Base-by-base conservation (phyloP, 2,329 filamentous ascomycete genomes). In the Calonectria pseudoreteaudii region DNA sequence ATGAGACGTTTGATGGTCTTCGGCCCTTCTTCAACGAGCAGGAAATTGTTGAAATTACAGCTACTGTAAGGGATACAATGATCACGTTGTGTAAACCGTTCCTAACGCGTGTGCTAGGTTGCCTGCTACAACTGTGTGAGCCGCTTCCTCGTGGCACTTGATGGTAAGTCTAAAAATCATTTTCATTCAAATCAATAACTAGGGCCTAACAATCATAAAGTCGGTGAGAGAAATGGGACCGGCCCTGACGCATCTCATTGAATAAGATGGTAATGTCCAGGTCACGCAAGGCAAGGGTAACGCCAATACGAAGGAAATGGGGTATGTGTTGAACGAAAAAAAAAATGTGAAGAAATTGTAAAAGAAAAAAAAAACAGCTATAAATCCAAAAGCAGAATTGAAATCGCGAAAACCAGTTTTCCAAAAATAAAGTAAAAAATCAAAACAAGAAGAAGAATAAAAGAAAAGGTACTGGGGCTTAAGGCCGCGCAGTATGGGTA, bases 61-160 rank as follows among this genome's bases (percentile, higher is more conserved):
- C 93, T 38, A 96, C 94, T 28, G 90, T 95, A 70, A 81, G 88
- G 80, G 69, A 28, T 23, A 31, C 30, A 31, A 4, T 34, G 31
- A 44, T 18, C 23, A 28, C 30, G n/a, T 23, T 18, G 38, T 58
- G 18, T 36, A 31, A 14, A 47, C 60, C 23, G 44, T 28, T 30
- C 60, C 77, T 83, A 73, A 81, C 70, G 30, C 36, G n/a, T 31
- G 20, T 49, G 28, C 31, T 64, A 90, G 88, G 83, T 91, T 77
- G 94, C 94, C 16, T 92, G 91, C 69, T 97, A 97, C 83, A 97
- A 97, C 82, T 96, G 94, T 81, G 94, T 97, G 20, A 95, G 93
- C 83, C 90, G 95, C 36, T 96, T 97, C 79, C 84, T 97, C 77
- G 94, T 97, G 26, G 95, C 95, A 18, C 84, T 98, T 70, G 93